Percentiles rank a stretch among this genome's conserved stretches.
phyloP scores from a whole-genome alignment of 139 green algal genomes.

The Chara braunii region DNA sequence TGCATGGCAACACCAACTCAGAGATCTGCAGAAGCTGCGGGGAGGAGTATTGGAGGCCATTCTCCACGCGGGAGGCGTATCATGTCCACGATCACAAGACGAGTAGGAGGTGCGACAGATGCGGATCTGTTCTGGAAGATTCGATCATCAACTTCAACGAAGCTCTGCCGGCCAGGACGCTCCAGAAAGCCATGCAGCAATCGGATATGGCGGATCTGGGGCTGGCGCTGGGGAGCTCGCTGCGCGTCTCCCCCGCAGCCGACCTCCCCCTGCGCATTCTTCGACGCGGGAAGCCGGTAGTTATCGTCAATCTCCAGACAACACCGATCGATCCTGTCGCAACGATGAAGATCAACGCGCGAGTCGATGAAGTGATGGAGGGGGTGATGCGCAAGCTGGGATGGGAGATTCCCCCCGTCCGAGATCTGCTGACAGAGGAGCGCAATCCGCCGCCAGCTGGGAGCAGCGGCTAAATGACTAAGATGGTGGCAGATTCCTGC shows the following conservation, averaged over 20 bases:
- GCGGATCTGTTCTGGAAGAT: constrained; percentile 8
- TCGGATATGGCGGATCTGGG: background rate
- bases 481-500: no score
- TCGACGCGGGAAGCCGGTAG: constrained; percentile 19
- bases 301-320: constrained; percentile 77
- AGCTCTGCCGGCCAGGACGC: background rate
- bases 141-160: constrained; percentile 17
- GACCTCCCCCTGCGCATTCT: constrained; percentile 6
- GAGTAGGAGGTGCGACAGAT: constrained; percentile 5
- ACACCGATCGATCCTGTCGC: constrained; percentile 32
- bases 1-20: constrained; percentile 93
- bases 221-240: constrained; percentile 12
- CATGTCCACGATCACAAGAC: background rate
- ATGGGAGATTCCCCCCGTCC: background rate
- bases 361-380: constrained; percentile 2
- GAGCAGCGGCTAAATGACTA: no score
- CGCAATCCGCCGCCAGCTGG: no score
- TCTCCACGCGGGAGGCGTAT: constrained; percentile 37
- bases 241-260: constrained; percentile 2
- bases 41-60: constrained; percentile 61
- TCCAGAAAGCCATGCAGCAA: background rate
- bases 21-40: constrained; percentile 74
- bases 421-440: background rate
- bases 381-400: background rate
- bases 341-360: constrained; percentile 3